These are phyloP conservation scores for Plasmodium falciparum DNA, from an alignment of 169 alveolate species.

Conservation along the genomic window DNA sequence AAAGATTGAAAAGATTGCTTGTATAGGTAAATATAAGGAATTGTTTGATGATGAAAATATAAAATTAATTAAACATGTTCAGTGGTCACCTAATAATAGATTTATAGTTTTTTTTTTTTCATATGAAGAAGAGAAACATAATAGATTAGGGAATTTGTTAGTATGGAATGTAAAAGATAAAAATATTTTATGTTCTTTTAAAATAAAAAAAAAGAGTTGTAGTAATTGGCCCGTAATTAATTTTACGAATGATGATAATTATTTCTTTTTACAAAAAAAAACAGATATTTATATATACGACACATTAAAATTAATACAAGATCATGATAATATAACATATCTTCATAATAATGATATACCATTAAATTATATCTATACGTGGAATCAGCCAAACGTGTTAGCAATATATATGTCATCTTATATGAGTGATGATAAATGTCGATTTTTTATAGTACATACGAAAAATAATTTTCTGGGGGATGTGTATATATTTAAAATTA, in stretches of 20 bases:
- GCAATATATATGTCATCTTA: slow-evolving; percentile 42
- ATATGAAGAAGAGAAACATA: slow-evolving; percentile 28
- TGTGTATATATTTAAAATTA: slow-evolving; percentile 40
- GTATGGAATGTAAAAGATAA: slow-evolving; percentile 25
- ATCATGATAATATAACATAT: background rate
- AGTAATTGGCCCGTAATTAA: slow-evolving; percentile 60
- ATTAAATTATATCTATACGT: slow-evolving; percentile 10
- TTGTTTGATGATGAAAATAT: slow-evolving; percentile 35
- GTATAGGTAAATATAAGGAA: slow-evolving; percentile 22
- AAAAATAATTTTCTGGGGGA: slow-evolving; percentile 63
- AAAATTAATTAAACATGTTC: slow-evolving; percentile 52
- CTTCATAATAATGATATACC: slow-evolving; percentile 21
- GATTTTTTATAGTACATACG: slow-evolving; percentile 49
- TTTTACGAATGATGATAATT: slow-evolving; percentile 49
- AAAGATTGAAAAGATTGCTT: slow-evolving; percentile 6
- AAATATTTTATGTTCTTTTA: slow-evolving; percentile 36
- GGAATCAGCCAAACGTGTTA: slow-evolving; percentile 62
- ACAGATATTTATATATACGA: slow-evolving; percentile 50
- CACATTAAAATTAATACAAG: slow-evolving; percentile 1
- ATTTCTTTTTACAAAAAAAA: slow-evolving; percentile 48
- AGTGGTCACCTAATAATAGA: slow-evolving; percentile 58
- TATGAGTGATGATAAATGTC: slow-evolving; percentile 11
- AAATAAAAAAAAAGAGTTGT: slow-evolving; percentile 47
- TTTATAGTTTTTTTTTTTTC: slow-evolving; percentile 57
- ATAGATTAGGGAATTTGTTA: slow-evolving; percentile 19